A percentile compares a stretch with the other conserved stretches of the same genome.
Evolutionary conservation across 305 asterid genomes (phyloP).

Genomic region (Withania somnifera): DNA sequence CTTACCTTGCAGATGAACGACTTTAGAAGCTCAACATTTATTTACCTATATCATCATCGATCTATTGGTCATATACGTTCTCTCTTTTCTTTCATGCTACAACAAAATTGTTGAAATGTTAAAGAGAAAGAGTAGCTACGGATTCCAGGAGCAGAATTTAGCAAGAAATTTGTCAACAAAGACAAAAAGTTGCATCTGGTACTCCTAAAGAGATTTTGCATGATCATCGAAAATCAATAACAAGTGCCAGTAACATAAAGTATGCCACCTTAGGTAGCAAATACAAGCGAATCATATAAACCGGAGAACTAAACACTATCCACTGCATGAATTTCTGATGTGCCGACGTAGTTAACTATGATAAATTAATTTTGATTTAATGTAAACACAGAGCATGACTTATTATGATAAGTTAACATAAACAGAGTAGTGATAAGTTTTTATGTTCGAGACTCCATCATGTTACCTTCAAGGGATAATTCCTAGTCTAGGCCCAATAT

Average conservation of each 20-base stretch:
- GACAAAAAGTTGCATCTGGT: too few species aligned
- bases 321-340: too few species aligned
- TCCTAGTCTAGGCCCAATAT: neutral
- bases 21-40: neutral
- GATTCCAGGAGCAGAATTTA: too few species aligned
- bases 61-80: neutral
- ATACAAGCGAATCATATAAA: neutral
- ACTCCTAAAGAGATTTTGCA: too few species aligned
- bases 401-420: neutral
- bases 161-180: too few species aligned
- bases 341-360: too few species aligned
- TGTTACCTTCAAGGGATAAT: neutral
- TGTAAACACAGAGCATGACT: too few species aligned
- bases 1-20: neutral
- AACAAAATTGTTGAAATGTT: neutral
- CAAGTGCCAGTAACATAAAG: too few species aligned
- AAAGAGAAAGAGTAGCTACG: neutral
- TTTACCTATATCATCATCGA: neutral
- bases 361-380: too few species aligned
- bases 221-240: too few species aligned
- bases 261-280: neutral
- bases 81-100: neutral
- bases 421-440: neutral
- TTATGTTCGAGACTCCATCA: neutral
- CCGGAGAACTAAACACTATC: too few species aligned